Evolutionary conservation across 2,329 filamentous ascomycete genomes (phyloP), one percentile per base, ranked within the genome.

Genomic region (Aspergillus tubingensis): DNA sequence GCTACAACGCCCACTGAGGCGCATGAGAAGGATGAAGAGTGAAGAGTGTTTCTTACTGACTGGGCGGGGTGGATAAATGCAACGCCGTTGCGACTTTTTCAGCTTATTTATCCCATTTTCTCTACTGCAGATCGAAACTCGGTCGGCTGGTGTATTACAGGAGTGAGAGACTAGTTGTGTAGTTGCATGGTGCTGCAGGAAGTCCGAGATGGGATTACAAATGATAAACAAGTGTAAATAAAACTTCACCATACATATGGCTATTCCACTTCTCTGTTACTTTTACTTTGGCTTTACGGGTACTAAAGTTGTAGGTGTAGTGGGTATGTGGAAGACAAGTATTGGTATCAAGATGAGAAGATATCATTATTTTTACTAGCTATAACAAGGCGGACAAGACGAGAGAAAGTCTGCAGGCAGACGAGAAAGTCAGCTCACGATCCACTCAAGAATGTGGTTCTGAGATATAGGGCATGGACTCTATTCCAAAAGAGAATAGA

Each of bases 1-100:
- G 82, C 85, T 1, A 82, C 83, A 11, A 90, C 88, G 3, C 88
- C 87, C 13, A 79, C 80, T 30, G 72, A 72, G 52, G 61, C 59
- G 8, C 72, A 72, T 51, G 65, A 66, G 62, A 62, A 51, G 8
- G 48, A 44, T 5, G 17, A 38, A n/a, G 49, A n/a, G 30, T 47
- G 44, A 58, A 21, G 21, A 44, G 17, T 36, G 5, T 5, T 19
- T 27, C 36, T 43, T 19, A 58, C 39, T 19, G 51, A n/a, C 8
- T 13, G 8, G 7, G 23, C 6, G 8, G 44, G 7, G 6, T 5
- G 7, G 25, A 11, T 50, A 25, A 27, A 62, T 49, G 8, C 23
- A 51, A 27, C 39, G 10, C 27, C 3, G 11, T 32, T 13, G 39
- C 39, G 7, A 17, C 13, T 10, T 36, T 10, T 1, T 3, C 13